These are phyloP conservation scores for Aspergillus nomiae DNA, from an alignment of 2,329 filamentous ascomycete species.

Conservation along the genomic window DNA sequence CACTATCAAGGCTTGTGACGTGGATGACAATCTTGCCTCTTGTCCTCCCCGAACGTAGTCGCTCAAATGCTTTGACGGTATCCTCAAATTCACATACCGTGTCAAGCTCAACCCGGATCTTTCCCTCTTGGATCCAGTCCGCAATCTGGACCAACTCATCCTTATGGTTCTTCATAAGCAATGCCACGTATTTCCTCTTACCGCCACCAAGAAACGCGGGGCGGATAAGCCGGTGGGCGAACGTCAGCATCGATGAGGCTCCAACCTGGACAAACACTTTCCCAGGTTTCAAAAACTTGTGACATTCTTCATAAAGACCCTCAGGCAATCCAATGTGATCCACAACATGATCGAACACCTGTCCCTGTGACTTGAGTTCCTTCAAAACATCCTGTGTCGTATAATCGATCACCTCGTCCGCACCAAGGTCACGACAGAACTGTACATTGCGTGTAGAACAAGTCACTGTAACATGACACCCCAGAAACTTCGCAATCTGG, in stretches of 20 bases:
- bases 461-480: conserved; percentile 60
- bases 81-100: conserved; percentile 59
- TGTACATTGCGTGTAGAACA: conserved; percentile 62
- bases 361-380: conserved; percentile 50
- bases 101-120: conserved; percentile 60
- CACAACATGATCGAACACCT: conserved; percentile 56
- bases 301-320: conserved; percentile 56
- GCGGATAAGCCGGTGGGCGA: conserved; percentile 42
- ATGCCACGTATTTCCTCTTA: conserved; percentile 36
- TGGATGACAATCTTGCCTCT: conserved; percentile 62
- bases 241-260: conserved; percentile 34
- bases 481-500: conserved; percentile 64
- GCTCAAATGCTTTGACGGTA: conserved; percentile 59
- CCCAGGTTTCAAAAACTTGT: conserved; percentile 52
- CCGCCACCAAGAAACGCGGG: conserved; percentile 56
- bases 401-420: conserved; percentile 67
- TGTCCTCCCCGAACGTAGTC: conserved; percentile 57
- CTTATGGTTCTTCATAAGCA: conserved; percentile 39
- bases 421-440: conserved; percentile 60
- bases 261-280: conserved; percentile 59
- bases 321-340: conserved; percentile 59
- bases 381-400: conserved; percentile 51
- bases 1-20: conserved; percentile 19
- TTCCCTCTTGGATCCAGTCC: conserved; percentile 47
- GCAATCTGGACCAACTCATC: conserved; percentile 55